Base-by-base conservation (phyloP, 1,139 yeast species). In the Suhomyces kunorum region DNA sequence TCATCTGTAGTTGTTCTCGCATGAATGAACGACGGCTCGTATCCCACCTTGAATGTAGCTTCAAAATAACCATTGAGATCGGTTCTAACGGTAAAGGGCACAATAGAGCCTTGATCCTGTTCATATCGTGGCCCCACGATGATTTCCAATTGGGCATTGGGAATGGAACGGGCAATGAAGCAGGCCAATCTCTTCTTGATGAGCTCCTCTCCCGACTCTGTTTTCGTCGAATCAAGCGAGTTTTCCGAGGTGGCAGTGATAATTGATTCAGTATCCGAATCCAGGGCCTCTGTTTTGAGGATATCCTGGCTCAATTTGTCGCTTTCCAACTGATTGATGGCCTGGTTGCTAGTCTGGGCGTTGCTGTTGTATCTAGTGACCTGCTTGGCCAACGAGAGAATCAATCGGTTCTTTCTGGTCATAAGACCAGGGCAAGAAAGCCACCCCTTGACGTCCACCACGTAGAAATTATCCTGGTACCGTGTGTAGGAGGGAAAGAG, bases 391-490 rank as follows among this genome's bases (percentile, higher is more conserved):
- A 89, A 66, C 1, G 89, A 75, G 28, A 85, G 57, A 24, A 88
- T 68, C 39, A 89, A 61, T 47, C 83, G 66, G 56, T 88, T 86
- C 54, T 85, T 86, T 36, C 95, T 68, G 22, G 80, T 76, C 71
- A 81, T 75, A 8, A 74, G 69, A 1, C 92, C 94, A 0, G 89
- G 89, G 32, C 87, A 71, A 43, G 74, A 79, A 8, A 87, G 71
- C 76, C 85, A 78, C 3, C 96, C 96, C 34, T 86, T 75, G 2
- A 88, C 78, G 38, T 81, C 80, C 1, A 89, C 81, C 36, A 74
- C 70, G 55, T 65, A 81, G 7, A 48, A 44, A 16, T 52, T 54
- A 0, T 51, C 50, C 14, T 58, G 44, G 5, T 48, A 51, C 15
- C 83, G 64, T 0, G 88, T 74, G 57, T 83, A 87, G 5, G 87